Evolutionary conservation across 163 green algal species (phyloP).

Genomic region (Volvox carteri): DNA sequence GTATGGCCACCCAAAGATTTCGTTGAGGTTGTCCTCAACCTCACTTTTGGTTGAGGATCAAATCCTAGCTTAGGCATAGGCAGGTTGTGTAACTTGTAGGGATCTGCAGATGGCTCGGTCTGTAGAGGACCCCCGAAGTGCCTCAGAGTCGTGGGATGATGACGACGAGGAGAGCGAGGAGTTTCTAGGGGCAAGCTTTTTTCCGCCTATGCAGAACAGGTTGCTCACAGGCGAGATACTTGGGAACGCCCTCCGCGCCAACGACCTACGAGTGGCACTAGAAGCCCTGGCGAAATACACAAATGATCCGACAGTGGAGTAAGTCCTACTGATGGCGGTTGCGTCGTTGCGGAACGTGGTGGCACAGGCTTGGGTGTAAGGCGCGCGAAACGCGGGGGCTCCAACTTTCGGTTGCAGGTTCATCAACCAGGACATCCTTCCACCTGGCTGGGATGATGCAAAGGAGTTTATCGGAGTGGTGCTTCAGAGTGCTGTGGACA

Average conservation of each 20-base stretch:
- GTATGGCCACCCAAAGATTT: conserved; percentile 20
- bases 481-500: background rate
- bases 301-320: conserved; percentile 40
- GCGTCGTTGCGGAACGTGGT: background rate
- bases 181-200: background rate
- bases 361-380: conserved; percentile 11
- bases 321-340: conserved; percentile 10
- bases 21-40: background rate
- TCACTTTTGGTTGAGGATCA: background rate
- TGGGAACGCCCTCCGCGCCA: background rate
- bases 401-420: conserved; percentile 19
- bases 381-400: conserved; percentile 20
- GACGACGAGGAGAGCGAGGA: conserved; percentile 24
- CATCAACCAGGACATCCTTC: background rate
- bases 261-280: conserved; percentile 12
- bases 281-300: conserved; percentile 32
- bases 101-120: conserved; percentile 9
- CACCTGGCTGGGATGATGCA: conserved; percentile 26
- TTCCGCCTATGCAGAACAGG: background rate
- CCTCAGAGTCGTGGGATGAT: conserved; percentile 19
- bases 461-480: conserved; percentile 40
- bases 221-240: conserved; percentile 1
- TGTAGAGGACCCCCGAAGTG: background rate
- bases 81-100: background rate
- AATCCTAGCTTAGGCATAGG: background rate